Conservation (phyloP, 768 basidiomycete genomes). For the Boletus barrowsii region DNA sequence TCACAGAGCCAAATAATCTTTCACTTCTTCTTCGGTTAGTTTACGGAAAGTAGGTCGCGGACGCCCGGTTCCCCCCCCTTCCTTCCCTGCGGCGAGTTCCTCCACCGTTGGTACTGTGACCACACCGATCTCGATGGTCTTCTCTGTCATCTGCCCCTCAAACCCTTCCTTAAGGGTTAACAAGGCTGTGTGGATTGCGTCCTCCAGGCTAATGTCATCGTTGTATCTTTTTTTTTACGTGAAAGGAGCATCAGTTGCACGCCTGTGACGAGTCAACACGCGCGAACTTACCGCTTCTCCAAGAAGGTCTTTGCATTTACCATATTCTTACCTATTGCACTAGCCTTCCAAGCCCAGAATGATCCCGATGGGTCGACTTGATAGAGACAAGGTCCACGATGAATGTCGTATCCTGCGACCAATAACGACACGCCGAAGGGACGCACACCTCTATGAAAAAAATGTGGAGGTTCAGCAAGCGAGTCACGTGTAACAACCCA, state of each 20-base stretch:
- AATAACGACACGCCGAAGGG: constrained; percentile 98
- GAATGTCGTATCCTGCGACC: constrained; percentile 94
- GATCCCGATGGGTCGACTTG: constrained; percentile 99
- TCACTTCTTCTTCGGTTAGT: constrained; percentile 93
- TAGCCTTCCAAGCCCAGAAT: constrained; percentile 99
- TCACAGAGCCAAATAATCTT: constrained; percentile 89
- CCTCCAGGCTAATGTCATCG: constrained; percentile 97
- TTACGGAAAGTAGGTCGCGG: constrained; percentile 91
- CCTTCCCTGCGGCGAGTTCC: constrained; percentile 58
- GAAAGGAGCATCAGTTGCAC: constrained; percentile 15
- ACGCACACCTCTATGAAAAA: constrained; percentile 80
- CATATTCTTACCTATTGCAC: constrained; percentile 99
- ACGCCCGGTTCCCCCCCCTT: constrained; percentile 64
- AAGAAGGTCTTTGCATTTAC: constrained; percentile 99
- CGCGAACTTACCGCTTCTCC: constrained; percentile 81
- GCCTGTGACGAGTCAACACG: constrained; percentile 23
- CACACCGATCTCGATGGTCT: constrained; percentile 98
- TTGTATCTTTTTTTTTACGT: constrained; percentile 82
- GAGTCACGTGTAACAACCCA: constrained; percentile 19
- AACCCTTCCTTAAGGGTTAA: constrained; percentile 98
- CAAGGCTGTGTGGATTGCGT: constrained; percentile 97
- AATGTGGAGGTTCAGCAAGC: constrained; percentile 31
- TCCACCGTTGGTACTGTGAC: constrained; percentile 80
- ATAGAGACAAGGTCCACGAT: constrained; percentile 94
- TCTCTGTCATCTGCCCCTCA: constrained; percentile 99